These are phyloP conservation scores for Lepiota subincarnata DNA, from an alignment of 768 basidiomycete species.

Conservation along the genomic window DNA sequence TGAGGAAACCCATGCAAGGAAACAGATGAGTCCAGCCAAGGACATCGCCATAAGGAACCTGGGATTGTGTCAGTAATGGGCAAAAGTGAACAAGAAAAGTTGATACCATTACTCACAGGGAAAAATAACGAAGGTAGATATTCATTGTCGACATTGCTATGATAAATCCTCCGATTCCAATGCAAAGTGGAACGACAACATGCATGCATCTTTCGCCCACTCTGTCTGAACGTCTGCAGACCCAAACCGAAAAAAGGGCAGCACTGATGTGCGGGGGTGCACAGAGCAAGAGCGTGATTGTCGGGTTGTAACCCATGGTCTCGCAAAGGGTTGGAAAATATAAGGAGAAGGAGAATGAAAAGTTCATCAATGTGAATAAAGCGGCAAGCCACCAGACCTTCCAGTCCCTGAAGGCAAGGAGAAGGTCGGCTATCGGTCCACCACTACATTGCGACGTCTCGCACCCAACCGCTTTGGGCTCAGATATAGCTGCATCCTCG, in stretches of 20 bases:
- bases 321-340: constrained; percentile 70
- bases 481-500: constrained; percentile 39
- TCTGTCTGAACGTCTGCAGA: constrained; percentile 69
- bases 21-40: constrained; percentile 68
- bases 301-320: constrained; percentile 62
- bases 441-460: constrained; percentile 16
- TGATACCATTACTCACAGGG: constrained; percentile 36
- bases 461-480: constrained; percentile 19
- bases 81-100: background rate
- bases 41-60: constrained; percentile 79
- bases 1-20: constrained; percentile 50
- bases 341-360: constrained; percentile 63
- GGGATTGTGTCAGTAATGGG: background rate
- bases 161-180: constrained; percentile 70
- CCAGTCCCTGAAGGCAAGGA: constrained; percentile 60
- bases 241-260: constrained; percentile 48
- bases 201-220: constrained; percentile 70
- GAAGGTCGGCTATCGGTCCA: constrained; percentile 36
- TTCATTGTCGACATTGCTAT: constrained; percentile 65
- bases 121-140: constrained; percentile 56
- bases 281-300: constrained; percentile 56
- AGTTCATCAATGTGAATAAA: constrained; percentile 34
- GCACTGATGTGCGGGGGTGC: constrained; percentile 63
- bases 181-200: constrained; percentile 43
- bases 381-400: constrained; percentile 63